These are phyloP conservation scores for Roridomyces roridus DNA, from an alignment of 768 basidiomycete genomes.

Conservation along the genomic window DNA sequence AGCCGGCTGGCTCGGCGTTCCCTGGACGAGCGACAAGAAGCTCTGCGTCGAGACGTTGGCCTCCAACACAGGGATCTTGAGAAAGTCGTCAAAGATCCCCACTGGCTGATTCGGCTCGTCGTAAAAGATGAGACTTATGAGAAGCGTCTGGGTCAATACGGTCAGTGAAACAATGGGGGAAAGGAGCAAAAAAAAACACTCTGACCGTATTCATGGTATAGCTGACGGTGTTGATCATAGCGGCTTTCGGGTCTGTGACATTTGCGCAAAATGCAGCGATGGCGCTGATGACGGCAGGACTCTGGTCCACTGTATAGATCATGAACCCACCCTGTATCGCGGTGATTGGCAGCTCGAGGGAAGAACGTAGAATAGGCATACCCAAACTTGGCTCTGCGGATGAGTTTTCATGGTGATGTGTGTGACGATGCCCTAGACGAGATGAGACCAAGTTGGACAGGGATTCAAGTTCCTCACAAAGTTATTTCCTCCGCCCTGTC, in stretches of 20 bases:
- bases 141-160: slow-evolving; percentile 23
- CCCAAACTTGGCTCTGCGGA: slow-evolving; percentile 66
- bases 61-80: slow-evolving; percentile 46
- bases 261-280: slow-evolving; percentile 45
- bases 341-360: no score
- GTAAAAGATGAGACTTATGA: slow-evolving; percentile 57
- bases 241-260: slow-evolving; percentile 58
- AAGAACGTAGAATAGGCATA: no score
- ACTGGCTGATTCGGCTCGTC: slow-evolving; percentile 55
- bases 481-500: slow-evolving; percentile 69
- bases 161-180: no score
- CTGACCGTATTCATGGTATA: slow-evolving; percentile 42
- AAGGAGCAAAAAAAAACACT: not conserved
- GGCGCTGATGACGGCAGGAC: slow-evolving; percentile 39
- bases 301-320: slow-evolving; percentile 28
- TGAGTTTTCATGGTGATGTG: slow-evolving; percentile 58
- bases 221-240: slow-evolving; percentile 53
- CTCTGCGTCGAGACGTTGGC: slow-evolving; percentile 46
- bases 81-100: slow-evolving; percentile 59
- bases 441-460: not conserved
- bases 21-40: slow-evolving; percentile 47
- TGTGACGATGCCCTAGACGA: slow-evolving; percentile 71
- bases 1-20: slow-evolving; percentile 42
- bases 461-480: slow-evolving; percentile 38
- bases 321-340: slow-evolving; percentile 69